phyloP scores from a whole-genome alignment of 2,329 filamentous ascomycete species.

The Nemania sp. region DNA sequence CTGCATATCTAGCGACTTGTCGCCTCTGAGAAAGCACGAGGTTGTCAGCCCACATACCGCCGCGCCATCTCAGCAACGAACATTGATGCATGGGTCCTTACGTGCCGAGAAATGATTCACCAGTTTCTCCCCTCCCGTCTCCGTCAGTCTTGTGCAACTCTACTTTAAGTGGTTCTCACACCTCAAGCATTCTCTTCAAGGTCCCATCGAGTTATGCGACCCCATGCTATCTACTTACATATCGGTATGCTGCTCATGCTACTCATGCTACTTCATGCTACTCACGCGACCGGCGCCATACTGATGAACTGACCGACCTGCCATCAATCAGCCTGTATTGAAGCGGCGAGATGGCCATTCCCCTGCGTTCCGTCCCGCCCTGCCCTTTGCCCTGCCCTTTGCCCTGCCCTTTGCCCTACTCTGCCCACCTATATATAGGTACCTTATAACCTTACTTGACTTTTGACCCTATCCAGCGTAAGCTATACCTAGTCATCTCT shows the following conservation, averaged over 20 bases:
- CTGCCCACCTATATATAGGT: neutral
- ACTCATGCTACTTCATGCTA: neutral
- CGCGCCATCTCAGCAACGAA: conserved; percentile 14
- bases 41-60: conserved; percentile 26
- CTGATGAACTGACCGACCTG: conserved; percentile 18
- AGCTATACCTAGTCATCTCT: conserved; percentile 17
- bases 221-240: conserved; percentile 11
- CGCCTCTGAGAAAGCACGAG: conserved; percentile 14
- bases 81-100: conserved; percentile 13
- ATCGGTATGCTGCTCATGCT: neutral
- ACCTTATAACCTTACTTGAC: neutral
- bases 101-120: conserved; percentile 22
- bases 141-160: conserved; percentile 28
- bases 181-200: conserved; percentile 12
- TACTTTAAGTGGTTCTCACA: conserved; percentile 17
- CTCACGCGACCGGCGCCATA: conserved; percentile 13
- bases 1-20: conserved; percentile 4
- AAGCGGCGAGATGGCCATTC: conserved; percentile 14
- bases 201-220: conserved; percentile 27
- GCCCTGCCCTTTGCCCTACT: neutral
- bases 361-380: conserved; percentile 2
- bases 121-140: conserved; percentile 8
- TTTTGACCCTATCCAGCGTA: conserved; percentile 6
- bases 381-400: conserved; percentile 11
- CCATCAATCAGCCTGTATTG: conserved; percentile 14